A percentile compares a stretch with the other conserved stretches of the same genome.
Conservation (phyloP, 352 stramenopile genomes). For the Phytopythium litorale region DNA sequence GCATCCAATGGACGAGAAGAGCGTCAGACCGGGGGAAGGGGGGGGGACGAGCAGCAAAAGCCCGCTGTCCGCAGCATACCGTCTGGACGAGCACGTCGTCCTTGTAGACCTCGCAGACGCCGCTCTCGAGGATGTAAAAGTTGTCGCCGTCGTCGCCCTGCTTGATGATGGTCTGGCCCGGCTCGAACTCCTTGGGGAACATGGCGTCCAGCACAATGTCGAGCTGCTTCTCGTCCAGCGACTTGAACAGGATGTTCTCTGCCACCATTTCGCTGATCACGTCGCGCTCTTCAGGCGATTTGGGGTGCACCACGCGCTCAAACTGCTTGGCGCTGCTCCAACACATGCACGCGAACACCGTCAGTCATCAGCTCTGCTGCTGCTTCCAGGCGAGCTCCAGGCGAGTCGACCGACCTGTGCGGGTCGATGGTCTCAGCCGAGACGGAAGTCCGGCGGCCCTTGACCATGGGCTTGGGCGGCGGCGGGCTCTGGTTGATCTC, state of each 20-base stretch:
- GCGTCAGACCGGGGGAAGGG: background rate
- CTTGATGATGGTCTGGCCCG: conserved; percentile 81
- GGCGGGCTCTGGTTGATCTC: conserved; percentile 71
- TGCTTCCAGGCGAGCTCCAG: too few relatives aligned
- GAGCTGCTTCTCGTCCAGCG: conserved; percentile 85
- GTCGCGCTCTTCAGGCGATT: conserved; percentile 74
- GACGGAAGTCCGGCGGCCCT: conserved; percentile 86
- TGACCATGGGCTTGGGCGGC: conserved; percentile 62
- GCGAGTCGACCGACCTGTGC: conserved; percentile 31
- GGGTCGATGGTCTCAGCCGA: conserved; percentile 86
- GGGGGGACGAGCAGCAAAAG: background rate
- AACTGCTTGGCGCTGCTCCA: conserved; percentile 63
- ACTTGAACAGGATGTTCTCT: conserved; percentile 90
- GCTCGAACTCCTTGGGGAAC: conserved; percentile 82
- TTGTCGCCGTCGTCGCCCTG: conserved; percentile 91
- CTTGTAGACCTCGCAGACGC: conserved; percentile 90
- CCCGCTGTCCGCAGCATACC: conserved; percentile 20
- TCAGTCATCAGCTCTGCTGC: too few relatives aligned
- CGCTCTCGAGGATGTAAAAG: conserved; percentile 95
- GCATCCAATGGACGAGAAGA: background rate
- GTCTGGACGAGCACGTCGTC: conserved; percentile 83
- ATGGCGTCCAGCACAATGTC: conserved; percentile 86
- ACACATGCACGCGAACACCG: background rate
- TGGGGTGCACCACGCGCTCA: conserved; percentile 79
- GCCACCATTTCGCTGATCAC: conserved; percentile 78